Evolutionary conservation across 2,329 filamentous ascomycete genomes (phyloP), one percentile per base, ranked within the genome.

Genomic region (Arthrobotrys sphaeroides): DNA sequence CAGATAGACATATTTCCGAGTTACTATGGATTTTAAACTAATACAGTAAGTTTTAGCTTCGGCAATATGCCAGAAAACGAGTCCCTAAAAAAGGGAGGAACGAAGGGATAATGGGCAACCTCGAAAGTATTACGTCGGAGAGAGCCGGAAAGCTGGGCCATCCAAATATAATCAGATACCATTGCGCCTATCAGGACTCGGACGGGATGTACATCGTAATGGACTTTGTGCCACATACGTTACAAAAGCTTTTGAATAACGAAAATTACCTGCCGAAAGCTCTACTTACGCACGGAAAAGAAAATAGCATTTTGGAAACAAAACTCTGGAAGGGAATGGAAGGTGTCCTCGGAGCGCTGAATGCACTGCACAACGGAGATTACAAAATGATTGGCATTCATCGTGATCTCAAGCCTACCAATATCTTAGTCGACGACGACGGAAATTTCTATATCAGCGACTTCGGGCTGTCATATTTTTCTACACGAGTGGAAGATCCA

Each of bases 381-480:
- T 5, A 22, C 45, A 51, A 51, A 51, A 20, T 4, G 5, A 51
- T 51, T 5, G 49, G 49, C 6, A 31, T 31, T 12, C 49, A 55
- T 31, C 22, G n/a, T n/a, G 49, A 55, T 18, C 49, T 55, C 16
- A 55, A 55, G 16, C 49, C 49, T 22, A 24, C 22, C 49, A 55
- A 55, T 18, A 55, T 55, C 16, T 10, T 55, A 5, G 24, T 55
- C 31, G 40, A 43, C 49, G 49, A 28, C 10, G 9, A n/a, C 26
- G 49, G 10, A n/a, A 28, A 2, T 3, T 26, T 55, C 10, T 55
- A 28, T n/a, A 55, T 55, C n/a, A 13, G 18, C 5, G 49, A 55
- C 24, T 55, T 55, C 22, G 49, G 49, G 18, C 49, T 55, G 5
- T 22, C 49, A 55, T 26, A 22, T 33, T 55, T 55, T 16, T 24